Percentiles rank a stretch among this genome's conserved stretches.
Conservation (phyloP, 805 yeast species). For the Ogataea methylovora region DNA sequence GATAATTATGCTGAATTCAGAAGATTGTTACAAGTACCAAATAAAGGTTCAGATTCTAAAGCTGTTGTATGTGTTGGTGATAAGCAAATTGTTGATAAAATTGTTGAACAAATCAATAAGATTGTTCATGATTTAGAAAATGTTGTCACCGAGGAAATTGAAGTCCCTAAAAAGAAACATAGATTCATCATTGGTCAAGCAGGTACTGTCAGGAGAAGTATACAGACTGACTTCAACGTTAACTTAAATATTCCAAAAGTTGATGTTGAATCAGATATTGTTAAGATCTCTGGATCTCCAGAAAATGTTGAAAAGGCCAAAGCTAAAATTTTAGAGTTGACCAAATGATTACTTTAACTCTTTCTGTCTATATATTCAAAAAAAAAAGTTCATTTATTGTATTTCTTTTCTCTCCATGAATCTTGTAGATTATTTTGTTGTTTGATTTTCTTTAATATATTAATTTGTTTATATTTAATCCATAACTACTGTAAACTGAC, state of each 20-base stretch:
- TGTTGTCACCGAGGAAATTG: slow-evolving; percentile 41
- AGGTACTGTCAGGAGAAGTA: slow-evolving; percentile 64
- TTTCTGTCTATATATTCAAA: too few relatives aligned
- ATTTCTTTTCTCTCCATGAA: too few relatives aligned
- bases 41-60: slow-evolving; percentile 49
- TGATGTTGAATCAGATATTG: slow-evolving; percentile 39
- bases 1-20: slow-evolving; percentile 37
- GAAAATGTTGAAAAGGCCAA: slow-evolving; percentile 59
- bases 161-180: slow-evolving; percentile 66
- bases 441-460: too few relatives aligned
- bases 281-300: slow-evolving; percentile 58
- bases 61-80: slow-evolving; percentile 69
- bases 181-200: slow-evolving; percentile 74
- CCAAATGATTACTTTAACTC: too few relatives aligned
- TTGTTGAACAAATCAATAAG: slow-evolving; percentile 52
- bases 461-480: too few relatives aligned
- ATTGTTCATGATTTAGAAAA: slow-evolving; percentile 62
- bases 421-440: too few relatives aligned
- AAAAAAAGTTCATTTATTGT: too few relatives aligned
- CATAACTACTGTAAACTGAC: too few relatives aligned
- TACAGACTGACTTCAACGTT: slow-evolving; percentile 66
- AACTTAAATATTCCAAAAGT: slow-evolving; percentile 59
- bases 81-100: slow-evolving; percentile 59
- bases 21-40: slow-evolving; percentile 63
- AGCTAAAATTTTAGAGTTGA: slow-evolving; percentile 50